phyloP scores from a whole-genome alignment of 495 filamentous ascomycete genomes.

The Penicillium salamii region DNA sequence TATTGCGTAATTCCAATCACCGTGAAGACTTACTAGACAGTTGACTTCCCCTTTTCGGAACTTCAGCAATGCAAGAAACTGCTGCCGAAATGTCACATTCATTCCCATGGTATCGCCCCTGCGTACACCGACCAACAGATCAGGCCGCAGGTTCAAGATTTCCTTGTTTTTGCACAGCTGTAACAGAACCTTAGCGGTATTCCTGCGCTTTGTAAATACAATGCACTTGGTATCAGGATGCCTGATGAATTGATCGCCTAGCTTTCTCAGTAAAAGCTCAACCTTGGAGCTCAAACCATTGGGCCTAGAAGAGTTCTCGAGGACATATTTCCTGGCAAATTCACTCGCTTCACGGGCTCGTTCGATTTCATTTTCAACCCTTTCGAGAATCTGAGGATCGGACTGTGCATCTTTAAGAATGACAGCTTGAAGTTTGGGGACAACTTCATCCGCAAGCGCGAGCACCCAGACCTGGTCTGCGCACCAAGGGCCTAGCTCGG shows the following conservation, averaged over 20 bases:
- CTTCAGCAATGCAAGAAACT: constrained; percentile 70
- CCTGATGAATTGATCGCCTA: constrained; percentile 56
- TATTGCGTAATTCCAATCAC: background rate
- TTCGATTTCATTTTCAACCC: constrained; percentile 48
- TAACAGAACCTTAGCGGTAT: constrained; percentile 70
- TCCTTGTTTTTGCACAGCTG: constrained; percentile 60
- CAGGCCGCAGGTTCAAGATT: constrained; percentile 60
- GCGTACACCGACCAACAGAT: constrained; percentile 61
- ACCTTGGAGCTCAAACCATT: constrained; percentile 71
- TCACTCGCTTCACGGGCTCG: constrained; percentile 58
- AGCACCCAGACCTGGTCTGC: constrained; percentile 79
- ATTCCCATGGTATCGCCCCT: constrained; percentile 48
- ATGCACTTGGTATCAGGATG: constrained; percentile 70
- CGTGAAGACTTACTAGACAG: constrained; percentile 56
- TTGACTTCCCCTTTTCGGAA: constrained; percentile 83
- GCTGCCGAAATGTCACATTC: constrained; percentile 66
- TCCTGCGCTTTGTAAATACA: constrained; percentile 77
- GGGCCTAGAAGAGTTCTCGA: constrained; percentile 38
- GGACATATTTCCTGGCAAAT: constrained; percentile 50
- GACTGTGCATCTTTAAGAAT: constrained; percentile 41
- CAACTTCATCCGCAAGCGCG: constrained; percentile 63
- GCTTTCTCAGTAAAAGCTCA: constrained; percentile 52
- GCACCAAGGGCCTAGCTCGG: constrained; percentile 81
- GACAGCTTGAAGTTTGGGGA: constrained; percentile 59
- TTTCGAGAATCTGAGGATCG: constrained; percentile 25